A percentile compares a stretch with the other conserved stretches of the same genome.
Evolutionary conservation across 352 stramenopile genomes (phyloP).

Genomic region (Phytophthora idaei): DNA sequence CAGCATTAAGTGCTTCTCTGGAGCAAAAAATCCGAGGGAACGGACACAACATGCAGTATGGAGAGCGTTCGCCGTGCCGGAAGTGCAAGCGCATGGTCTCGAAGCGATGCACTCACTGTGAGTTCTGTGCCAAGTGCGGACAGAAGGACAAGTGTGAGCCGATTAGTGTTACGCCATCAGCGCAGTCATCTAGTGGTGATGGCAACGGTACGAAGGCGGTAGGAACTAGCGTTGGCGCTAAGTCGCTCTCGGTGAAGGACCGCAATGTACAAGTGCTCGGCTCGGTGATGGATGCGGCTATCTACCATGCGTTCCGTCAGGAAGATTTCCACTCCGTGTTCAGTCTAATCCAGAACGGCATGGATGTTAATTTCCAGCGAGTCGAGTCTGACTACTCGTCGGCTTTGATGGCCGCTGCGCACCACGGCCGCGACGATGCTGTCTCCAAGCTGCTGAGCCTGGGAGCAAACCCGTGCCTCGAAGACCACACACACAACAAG

Average conservation of each 20-base stretch:
- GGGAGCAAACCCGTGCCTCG: constrained; percentile 67
- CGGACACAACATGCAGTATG: constrained; percentile 79
- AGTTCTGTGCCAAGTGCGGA: constrained; percentile 73
- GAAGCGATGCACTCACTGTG: constrained; percentile 74
- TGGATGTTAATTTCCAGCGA: constrained; percentile 88
- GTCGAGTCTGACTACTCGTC: constrained; percentile 78
- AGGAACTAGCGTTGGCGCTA: constrained; percentile 23
- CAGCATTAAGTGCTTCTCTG: constrained; percentile 67
- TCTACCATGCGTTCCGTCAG: constrained; percentile 78
- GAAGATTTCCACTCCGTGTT: constrained; percentile 86
- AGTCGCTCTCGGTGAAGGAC: constrained; percentile 68
- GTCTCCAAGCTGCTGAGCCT: constrained; percentile 64
- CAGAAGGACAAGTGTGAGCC: constrained; percentile 72
- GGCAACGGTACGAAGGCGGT: constrained; percentile 4
- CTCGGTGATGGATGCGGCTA: constrained; percentile 83
- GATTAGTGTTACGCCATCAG: constrained; percentile 26
- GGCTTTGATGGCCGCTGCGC: constrained; percentile 78
- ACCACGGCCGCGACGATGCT: constrained; percentile 82
- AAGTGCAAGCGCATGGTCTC: constrained; percentile 76
- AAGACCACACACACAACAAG: constrained; percentile 56
- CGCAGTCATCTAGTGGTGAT: constrained; percentile 11
- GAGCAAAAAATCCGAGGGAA: constrained; percentile 74
- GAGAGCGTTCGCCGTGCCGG: constrained; percentile 64
- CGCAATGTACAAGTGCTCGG: constrained; percentile 80
- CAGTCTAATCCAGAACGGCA: constrained; percentile 79